Evolutionary conservation across 1,284 basidiomycete genomes (phyloP), one percentile per base, ranked within the genome.

Genomic region (Agroathelia rolfsii): DNA sequence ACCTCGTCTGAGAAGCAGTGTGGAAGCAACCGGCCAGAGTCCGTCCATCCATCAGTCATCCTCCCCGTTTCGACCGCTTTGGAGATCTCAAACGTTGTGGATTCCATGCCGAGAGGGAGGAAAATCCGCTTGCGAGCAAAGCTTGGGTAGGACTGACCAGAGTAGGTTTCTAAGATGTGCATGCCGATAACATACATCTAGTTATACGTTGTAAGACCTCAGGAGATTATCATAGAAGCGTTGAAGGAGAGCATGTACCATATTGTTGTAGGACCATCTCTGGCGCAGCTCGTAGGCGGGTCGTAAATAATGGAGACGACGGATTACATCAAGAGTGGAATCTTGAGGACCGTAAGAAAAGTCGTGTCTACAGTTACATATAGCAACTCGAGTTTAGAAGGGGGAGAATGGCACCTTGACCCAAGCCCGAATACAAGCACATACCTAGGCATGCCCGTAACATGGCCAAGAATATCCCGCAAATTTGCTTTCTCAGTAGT

Each of bases 331-430:
- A 3, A 27, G 26, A 0, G 50, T 37, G 0, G 48, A 51, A 21
- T 62, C 57, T 5, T 36, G 32, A 0, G 43, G 47, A 1, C 42
- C 42, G 31, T 59, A 59, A 0, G 59, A 46, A 10, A 37, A 44
- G 25, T 65, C 64, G 21, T 63, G 57, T 8, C 54, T 58, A 37
- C n/a, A n/a, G n/a, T n/a, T n/a, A n/a, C n/a, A n/a, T n/a, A n/a
- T n/a, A n/a, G n/a, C n/a, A n/a, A n/a, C n/a, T n/a, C n/a, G 16
- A 24, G 10, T 4, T 13, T 7, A 13, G 10, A 25, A 7, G n/a
- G 10, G 10, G 9, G 3, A 24, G 32, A 23, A 15, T 18, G 24
- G 6, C 8, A 24, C 9, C 8, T 9, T 3, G 15, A 30, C 25
- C 1, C 24, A 19, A 20, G 10, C 21, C 18, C 14, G 14, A 14